Percentiles rank a stretch among this genome's conserved stretches.
phyloP scores from a whole-genome alignment of 2,329 filamentous ascomycete species.

The Ceratocystis lukuohia region DNA sequence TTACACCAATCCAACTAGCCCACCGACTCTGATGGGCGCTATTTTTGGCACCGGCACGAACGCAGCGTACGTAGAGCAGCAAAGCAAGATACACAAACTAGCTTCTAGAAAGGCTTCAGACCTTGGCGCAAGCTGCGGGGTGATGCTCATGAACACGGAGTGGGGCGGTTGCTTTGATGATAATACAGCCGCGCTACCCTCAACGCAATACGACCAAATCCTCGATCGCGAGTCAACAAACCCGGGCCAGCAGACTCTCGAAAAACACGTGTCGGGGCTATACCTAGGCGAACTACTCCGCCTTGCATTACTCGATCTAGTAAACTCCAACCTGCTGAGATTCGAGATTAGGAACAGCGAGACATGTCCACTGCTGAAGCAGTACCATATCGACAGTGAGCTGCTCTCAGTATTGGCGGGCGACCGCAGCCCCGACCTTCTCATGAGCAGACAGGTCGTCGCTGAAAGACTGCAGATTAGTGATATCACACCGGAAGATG shows the following conservation, averaged over 20 bases:
- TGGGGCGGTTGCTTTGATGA: slow-evolving; percentile 68
- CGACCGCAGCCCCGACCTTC: not conserved
- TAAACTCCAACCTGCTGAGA: slow-evolving; percentile 16
- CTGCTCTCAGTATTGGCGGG: slow-evolving; percentile 43
- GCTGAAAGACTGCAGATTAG: not conserved
- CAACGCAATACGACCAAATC: slow-evolving; percentile 52
- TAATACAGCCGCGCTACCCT: slow-evolving; percentile 52
- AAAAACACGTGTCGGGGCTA: slow-evolving; percentile 72
- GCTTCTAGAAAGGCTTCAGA: slow-evolving; percentile 27
- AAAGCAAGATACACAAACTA: slow-evolving; percentile 39
- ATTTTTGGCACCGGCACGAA: slow-evolving; percentile 77
- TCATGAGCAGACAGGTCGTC: not conserved
- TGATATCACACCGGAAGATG: slow-evolving; percentile 34
- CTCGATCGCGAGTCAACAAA: slow-evolving; percentile 57
- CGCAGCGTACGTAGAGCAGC: slow-evolving; percentile 64
- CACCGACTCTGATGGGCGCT: slow-evolving; percentile 56
- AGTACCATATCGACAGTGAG: slow-evolving; percentile 56
- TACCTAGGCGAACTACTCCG: slow-evolving; percentile 67
- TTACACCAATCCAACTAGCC: slow-evolving; percentile 60
- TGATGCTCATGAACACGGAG: slow-evolving; percentile 72
- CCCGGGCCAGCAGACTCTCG: slow-evolving; percentile 67
- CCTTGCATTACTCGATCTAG: slow-evolving; percentile 41
- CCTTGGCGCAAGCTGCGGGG: slow-evolving; percentile 47
- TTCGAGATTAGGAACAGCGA: slow-evolving; percentile 4
- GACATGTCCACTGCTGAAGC: slow-evolving; percentile 35